Evolutionary conservation across 2,329 filamentous ascomycete genomes (phyloP).

Genomic region (Apiospora hydei): DNA sequence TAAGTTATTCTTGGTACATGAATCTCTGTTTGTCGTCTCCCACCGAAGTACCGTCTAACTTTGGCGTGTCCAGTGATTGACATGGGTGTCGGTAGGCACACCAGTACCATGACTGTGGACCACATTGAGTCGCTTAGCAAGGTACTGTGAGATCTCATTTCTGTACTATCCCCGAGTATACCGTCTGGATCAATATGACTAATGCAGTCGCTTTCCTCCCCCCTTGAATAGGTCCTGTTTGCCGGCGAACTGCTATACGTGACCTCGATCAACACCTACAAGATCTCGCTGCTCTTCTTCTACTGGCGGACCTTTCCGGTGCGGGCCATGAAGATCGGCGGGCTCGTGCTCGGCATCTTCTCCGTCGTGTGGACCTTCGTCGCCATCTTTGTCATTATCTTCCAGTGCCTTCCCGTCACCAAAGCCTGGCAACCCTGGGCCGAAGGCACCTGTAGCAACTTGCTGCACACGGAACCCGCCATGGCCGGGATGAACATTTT

Average conservation of each 20-base stretch:
- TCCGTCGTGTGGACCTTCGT: neutral
- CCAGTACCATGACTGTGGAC: neutral
- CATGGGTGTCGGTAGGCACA: neutral
- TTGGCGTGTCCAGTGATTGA: neutral
- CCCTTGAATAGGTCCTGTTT: neutral
- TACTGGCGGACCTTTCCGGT: constrained; percentile 22
- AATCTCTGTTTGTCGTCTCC: neutral
- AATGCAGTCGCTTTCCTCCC: accelerated
- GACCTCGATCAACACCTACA: constrained; percentile 17
- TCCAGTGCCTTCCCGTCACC: constrained; percentile 1
- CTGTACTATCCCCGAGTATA: too few species aligned
- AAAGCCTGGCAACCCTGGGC: constrained; percentile 8
- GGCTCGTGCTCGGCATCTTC: neutral
- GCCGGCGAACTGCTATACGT: constrained; percentile 13
- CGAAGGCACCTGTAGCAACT: neutral
- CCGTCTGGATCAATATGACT: neutral
- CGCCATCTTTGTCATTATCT: neutral
- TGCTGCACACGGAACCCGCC: neutral
- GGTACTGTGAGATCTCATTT: neutral
- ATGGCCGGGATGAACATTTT: neutral
- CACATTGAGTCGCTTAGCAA: constrained; percentile 2
- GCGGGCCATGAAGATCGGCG: constrained; percentile 6
- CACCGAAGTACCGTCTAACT: neutral
- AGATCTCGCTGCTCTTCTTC: constrained; percentile 23
- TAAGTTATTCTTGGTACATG: neutral